These are phyloP conservation scores for Aspergillus sp. DNA, from an alignment of 2,329 filamentous ascomycete genomes.

Conservation along the genomic window DNA sequence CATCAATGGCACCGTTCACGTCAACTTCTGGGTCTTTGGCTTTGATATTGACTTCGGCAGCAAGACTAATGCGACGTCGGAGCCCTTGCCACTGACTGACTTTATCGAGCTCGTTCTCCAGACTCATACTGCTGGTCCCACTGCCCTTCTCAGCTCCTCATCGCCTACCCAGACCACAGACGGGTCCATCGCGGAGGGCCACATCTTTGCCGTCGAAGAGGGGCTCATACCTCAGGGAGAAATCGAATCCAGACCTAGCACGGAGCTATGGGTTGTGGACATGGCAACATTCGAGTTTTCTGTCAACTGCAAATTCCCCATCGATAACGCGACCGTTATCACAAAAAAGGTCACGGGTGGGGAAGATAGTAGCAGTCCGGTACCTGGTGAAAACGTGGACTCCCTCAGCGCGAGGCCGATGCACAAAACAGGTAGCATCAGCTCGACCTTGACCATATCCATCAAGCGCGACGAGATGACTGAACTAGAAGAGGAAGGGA, in stretches of 20 bases:
- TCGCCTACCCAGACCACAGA: not conserved
- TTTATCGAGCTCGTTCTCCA: constrained; percentile 1
- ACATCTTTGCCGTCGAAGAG: not conserved
- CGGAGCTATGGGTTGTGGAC: not conserved
- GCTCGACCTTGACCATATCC: no score
- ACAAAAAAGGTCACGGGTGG: no score
- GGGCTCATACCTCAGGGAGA: not conserved
- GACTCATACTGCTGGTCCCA: no score
- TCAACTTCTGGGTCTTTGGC: constrained; percentile 18
- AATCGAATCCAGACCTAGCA: not conserved
- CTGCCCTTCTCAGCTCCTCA: no score
- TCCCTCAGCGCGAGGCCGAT: no score
- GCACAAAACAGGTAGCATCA: no score
- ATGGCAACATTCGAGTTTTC: constrained; percentile 1
- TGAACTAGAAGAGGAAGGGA: no score
- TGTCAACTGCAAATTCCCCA: constrained; percentile 4
- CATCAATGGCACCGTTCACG: constrained; percentile 14
- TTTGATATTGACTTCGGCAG: constrained; percentile 20
- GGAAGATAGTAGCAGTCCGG: no score
- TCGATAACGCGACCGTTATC: not conserved
- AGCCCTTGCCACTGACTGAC: not conserved
- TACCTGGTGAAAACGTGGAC: no score
- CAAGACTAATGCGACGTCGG: not conserved
- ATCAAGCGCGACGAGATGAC: no score
- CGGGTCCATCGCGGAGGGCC: not conserved